Base-by-base conservation (phyloP, 2,329 filamentous ascomycete species). In the Phyllosticta capitalensis region DNA sequence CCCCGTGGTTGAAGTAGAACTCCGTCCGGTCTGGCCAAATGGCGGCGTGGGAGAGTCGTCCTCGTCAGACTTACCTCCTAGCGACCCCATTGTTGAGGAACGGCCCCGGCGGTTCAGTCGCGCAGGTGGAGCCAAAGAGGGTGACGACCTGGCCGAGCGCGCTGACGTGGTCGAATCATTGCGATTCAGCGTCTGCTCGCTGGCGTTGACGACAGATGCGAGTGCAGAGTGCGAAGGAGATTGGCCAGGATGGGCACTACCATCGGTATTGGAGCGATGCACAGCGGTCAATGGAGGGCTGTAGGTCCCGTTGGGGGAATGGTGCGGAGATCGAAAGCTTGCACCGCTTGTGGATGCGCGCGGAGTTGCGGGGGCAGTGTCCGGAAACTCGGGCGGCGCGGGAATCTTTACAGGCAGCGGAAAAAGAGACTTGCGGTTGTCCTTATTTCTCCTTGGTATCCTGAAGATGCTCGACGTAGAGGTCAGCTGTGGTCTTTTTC, bases 1-100 rank as follows among this genome's bases (percentile, higher is more conserved):
- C 5, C 92, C 91, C n/a, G 76, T 81, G 0, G 87, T 92, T 0
- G 90, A 96, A 0, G 87, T 90, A 0, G 92, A 96, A 5, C 85
- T 92, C 56, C 91, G 81, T 3, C 77, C 79, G 63, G 74, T 78
- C 2, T 65, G 62, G 54, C 67, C 69, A 45, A 69, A 70, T 19
- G 71, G 71, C 7, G 72, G 72, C 1, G 87, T 84, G 6, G 83
- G 78, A 5, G 88, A 80, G 58, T 86, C 83, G 33, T 87, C 83
- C 62, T 90, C 89, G 58, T 85, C 84, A 0, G 87, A 89, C 58
- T 83, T 81, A 63, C 87, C 85, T 19, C 86, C 84, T 51, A 92
- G 74, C 0, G 92, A 97, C 67, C 89, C 92, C 76, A 95, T 82
- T 0, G 94, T 97, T 5, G 92, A 95, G 19, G 94, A 96, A 64